These are phyloP conservation scores for Pseudocercospora eumusae DNA, from an alignment of 2,329 filamentous ascomycete species.

Conservation along the genomic window DNA sequence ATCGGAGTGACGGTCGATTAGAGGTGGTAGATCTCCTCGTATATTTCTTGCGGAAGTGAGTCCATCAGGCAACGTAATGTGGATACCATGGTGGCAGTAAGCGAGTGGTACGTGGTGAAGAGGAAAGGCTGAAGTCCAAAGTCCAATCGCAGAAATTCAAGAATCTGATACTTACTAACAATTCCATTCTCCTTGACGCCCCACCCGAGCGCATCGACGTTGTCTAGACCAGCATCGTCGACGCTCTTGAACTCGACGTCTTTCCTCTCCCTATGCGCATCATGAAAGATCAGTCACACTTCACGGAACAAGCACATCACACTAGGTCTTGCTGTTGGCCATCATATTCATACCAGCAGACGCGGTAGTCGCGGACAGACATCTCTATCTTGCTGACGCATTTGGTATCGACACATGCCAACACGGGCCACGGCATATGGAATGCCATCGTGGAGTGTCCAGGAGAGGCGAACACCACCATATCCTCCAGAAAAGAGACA, in stretches of 20 bases:
- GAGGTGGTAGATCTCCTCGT: not conserved
- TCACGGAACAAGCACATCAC: not conserved
- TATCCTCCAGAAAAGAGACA: not conserved
- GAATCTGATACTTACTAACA: slow-evolving; percentile 1
- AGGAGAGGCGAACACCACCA: not conserved
- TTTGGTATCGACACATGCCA: slow-evolving; percentile 8
- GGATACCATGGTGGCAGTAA: too few species aligned
- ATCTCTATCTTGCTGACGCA: slow-evolving; percentile 7
- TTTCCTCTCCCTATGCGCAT: not conserved
- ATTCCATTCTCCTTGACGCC: not conserved
- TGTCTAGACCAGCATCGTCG: not conserved
- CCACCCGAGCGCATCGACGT: not conserved
- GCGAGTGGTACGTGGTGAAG: too few species aligned
- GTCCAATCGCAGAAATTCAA: not conserved
- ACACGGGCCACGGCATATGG: not conserved
- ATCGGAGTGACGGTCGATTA: not conserved
- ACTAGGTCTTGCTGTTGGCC: not conserved
- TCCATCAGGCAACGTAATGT: not conserved
- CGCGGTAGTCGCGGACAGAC: slow-evolving; percentile 5
- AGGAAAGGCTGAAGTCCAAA: too few species aligned
- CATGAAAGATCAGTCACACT: not conserved
- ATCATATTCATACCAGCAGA: not conserved
- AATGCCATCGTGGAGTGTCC: too few species aligned
- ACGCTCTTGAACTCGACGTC: slow-evolving; percentile 1
- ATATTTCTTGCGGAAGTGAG: not conserved